phyloP scores from a whole-genome alignment of 1,284 basidiomycete species.

The Ganoderma lucidum region DNA sequence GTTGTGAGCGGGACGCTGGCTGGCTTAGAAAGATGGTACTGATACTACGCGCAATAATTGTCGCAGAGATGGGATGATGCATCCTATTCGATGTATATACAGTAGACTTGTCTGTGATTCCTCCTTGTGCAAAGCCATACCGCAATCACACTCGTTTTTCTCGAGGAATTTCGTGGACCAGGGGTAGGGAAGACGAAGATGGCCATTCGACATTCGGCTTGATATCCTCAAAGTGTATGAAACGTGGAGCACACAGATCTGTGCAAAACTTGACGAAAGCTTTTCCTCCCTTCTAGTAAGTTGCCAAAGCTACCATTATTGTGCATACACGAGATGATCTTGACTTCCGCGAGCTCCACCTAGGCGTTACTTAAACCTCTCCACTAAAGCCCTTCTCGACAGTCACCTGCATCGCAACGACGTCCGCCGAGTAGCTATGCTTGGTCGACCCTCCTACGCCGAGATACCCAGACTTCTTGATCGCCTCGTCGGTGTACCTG shows the following conservation, averaged over 20 bases:
- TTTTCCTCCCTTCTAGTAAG: too few relatives aligned
- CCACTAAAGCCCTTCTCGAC: background rate
- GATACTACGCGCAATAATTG: background rate
- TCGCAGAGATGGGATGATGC: background rate
- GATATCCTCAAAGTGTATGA: too few relatives aligned
- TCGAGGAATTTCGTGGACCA: background rate
- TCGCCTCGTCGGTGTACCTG: background rate
- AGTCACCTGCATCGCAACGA: conserved; percentile 1
- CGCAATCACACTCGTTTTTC: conserved; percentile 2
- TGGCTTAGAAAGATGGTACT: background rate
- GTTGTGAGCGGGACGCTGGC: background rate
- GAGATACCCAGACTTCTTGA: background rate
- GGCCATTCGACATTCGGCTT: too few relatives aligned
- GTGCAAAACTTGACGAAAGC: too few relatives aligned
- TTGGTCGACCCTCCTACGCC: background rate
- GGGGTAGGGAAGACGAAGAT: too few relatives aligned
- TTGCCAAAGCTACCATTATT: too few relatives aligned
- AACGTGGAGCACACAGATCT: too few relatives aligned
- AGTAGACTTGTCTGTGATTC: background rate
- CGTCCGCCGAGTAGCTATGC: background rate
- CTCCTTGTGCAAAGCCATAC: background rate
- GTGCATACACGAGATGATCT: too few relatives aligned
- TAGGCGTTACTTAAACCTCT: background rate
- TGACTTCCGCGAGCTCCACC: too few relatives aligned
- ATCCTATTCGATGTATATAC: background rate